phyloP scores from a whole-genome alignment of 2,329 filamentous ascomycete species.

The Torrubiella hemipterigena region DNA sequence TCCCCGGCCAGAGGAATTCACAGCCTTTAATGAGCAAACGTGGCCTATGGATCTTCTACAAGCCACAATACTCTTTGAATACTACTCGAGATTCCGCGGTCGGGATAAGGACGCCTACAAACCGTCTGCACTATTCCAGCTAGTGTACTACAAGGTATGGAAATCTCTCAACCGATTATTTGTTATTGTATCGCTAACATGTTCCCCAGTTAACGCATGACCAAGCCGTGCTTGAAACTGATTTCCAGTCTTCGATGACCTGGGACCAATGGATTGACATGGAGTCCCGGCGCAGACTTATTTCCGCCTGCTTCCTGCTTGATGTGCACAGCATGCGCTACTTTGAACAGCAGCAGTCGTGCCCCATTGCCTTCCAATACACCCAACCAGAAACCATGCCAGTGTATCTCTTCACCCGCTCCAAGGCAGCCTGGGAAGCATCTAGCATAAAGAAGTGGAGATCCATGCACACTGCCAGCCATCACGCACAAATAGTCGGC shows the following conservation, averaged over 20 bases:
- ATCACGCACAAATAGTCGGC: constrained; percentile 15
- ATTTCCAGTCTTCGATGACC: too few species aligned
- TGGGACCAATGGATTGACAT: constrained; percentile 41
- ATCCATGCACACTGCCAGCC: constrained; percentile 19
- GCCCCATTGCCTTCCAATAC: constrained; percentile 22
- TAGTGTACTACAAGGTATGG: constrained; percentile 43
- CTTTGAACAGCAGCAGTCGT: constrained; percentile 32
- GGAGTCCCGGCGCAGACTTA: constrained; percentile 40
- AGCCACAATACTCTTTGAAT: constrained; percentile 41
- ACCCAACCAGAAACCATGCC: constrained; percentile 20
- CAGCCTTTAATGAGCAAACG: constrained; percentile 23
- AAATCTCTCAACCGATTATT: constrained; percentile 5
- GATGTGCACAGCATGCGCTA: constrained; percentile 45
- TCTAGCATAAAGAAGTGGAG: constrained; percentile 33
- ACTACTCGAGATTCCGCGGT: constrained; percentile 42
- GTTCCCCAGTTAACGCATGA: too few species aligned
- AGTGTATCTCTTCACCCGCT: constrained; percentile 34
- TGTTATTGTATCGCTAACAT: too few species aligned
- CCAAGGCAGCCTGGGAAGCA: constrained; percentile 37
- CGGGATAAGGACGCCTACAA: constrained; percentile 31
- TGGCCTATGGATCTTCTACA: constrained; percentile 41
- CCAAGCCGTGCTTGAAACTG: too few species aligned
- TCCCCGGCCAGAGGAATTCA: constrained; percentile 8
- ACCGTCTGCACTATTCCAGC: constrained; percentile 36
- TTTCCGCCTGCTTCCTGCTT: constrained; percentile 44